Evolutionary conservation across 2,329 filamentous ascomycete species (phyloP).

Genomic region (Coniella vitis): DNA sequence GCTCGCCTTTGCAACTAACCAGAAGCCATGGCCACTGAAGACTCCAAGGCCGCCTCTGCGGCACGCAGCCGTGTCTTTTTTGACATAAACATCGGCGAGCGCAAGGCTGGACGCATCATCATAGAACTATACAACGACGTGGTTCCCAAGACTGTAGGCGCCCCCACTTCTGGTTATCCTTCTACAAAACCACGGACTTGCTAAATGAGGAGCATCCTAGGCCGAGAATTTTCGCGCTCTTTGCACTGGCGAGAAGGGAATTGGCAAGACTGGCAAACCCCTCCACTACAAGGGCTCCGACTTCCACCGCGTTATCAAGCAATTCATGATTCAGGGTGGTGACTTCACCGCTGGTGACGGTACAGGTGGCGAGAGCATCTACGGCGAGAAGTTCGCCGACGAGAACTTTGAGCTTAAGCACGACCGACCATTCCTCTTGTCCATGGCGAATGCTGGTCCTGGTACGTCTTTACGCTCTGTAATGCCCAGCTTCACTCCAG

Average conservation of each 20-base stretch:
- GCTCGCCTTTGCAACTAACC: slow-evolving; percentile 1
- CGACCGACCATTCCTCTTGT: slow-evolving; percentile 85
- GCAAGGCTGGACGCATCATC: slow-evolving; percentile 67
- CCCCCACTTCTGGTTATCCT: not conserved
- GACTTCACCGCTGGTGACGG: slow-evolving; percentile 95
- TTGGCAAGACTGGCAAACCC: slow-evolving; percentile 72
- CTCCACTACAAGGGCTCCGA: slow-evolving; percentile 87
- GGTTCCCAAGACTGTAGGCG: slow-evolving; percentile 71
- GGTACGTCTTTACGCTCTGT: too few relatives aligned
- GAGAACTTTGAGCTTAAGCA: slow-evolving; percentile 94
- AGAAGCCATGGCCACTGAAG: slow-evolving; percentile 34
- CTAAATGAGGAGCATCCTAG: not conserved
- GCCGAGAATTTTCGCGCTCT: slow-evolving; percentile 93
- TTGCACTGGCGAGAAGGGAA: slow-evolving; percentile 90
- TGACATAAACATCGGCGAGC: slow-evolving; percentile 76
- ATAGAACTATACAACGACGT: slow-evolving; percentile 76
- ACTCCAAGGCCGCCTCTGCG: slow-evolving; percentile 36
- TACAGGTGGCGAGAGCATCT: slow-evolving; percentile 94
- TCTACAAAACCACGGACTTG: not conserved
- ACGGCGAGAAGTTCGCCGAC: slow-evolving; percentile 93
- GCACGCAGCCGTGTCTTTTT: slow-evolving; percentile 79
- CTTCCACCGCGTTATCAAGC: slow-evolving; percentile 97
- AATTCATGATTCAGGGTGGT: slow-evolving; percentile 98
- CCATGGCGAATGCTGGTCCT: slow-evolving; percentile 96
- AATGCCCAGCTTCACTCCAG: too few relatives aligned